Percentiles rank a stretch among this genome's conserved stretches.
Conservation (phyloP, 2,329 filamentous ascomycete species). For the Calonectria leucothoes region DNA sequence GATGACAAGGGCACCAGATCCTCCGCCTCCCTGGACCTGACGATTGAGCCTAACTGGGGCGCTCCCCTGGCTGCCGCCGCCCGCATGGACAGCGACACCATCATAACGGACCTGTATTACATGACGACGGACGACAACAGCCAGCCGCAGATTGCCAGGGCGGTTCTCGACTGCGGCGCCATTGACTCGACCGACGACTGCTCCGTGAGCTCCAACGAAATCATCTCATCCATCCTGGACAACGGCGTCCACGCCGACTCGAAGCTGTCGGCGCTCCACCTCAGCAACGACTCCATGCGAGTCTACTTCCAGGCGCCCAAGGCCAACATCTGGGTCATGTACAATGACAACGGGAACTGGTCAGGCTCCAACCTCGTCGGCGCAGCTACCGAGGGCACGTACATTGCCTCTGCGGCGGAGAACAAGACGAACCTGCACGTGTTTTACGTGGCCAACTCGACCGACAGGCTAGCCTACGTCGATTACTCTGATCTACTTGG, state of each 20-base stretch:
- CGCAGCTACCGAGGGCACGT: constrained; percentile 16
- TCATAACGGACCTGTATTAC: constrained; percentile 30
- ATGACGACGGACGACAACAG: constrained; percentile 18
- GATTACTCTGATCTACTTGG: constrained; percentile 20
- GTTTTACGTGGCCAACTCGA: constrained; percentile 30
- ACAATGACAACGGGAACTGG: constrained; percentile 23
- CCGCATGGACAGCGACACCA: constrained; percentile 5
- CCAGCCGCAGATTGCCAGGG: constrained; percentile 27
- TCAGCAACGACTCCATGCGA: constrained; percentile 19
- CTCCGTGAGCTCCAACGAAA: constrained; percentile 26
- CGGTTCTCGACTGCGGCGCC: constrained; percentile 25
- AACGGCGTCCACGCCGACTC: constrained; percentile 26
- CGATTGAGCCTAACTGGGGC: constrained; percentile 32
- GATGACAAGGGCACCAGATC: constrained; percentile 15
- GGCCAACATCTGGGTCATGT: constrained; percentile 26
- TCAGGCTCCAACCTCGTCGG: constrained; percentile 7
- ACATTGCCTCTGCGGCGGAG: constrained; percentile 21
- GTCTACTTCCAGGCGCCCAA: constrained; percentile 32
- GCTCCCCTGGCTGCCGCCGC: constrained; percentile 31
- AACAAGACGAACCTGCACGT: constrained; percentile 21
- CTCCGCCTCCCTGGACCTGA: constrained; percentile 25
- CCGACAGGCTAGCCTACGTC: constrained; percentile 12
- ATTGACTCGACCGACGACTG: constrained; percentile 21
- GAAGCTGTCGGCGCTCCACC: constrained; percentile 29
- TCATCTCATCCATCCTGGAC: constrained; percentile 28